These are phyloP conservation scores for Limonomyces culmigenus DNA, from an alignment of 1,284 basidiomycete species.

Conservation along the genomic window DNA sequence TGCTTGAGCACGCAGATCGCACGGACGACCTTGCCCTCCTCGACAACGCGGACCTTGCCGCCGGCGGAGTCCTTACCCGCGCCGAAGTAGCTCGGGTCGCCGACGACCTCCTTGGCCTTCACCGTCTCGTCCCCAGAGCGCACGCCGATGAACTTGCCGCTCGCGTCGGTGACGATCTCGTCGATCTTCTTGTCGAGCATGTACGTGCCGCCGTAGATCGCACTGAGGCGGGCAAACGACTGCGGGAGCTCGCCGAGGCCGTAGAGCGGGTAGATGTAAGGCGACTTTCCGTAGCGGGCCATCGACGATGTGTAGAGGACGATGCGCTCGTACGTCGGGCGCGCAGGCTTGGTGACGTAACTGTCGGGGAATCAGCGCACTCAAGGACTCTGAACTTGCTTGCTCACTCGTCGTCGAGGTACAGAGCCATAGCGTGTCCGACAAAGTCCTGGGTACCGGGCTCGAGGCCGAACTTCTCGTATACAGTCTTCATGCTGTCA, in stretches of 20 bases:
- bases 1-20: constrained; percentile 98
- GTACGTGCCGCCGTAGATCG: constrained; percentile 99
- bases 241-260: constrained; percentile 98
- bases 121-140: constrained; percentile 84
- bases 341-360: constrained; percentile 86
- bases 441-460: constrained; percentile 98
- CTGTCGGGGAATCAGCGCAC: constrained; percentile 33
- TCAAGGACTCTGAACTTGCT: constrained; percentile 3
- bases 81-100: constrained; percentile 95
- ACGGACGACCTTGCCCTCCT: constrained; percentile 89
- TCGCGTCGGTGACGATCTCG: constrained; percentile 72
- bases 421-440: constrained; percentile 98
- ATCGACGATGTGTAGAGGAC: constrained; percentile 96
- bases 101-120: constrained; percentile 95
- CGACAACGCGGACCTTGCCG: constrained; percentile 76
- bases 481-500: constrained; percentile 84
- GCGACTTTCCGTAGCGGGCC: constrained; percentile 98
- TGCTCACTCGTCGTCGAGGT: constrained; percentile 90
- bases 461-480: constrained; percentile 95
- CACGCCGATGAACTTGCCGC: constrained; percentile 90
- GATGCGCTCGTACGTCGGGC: constrained; percentile 87
- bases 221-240: constrained; percentile 93
- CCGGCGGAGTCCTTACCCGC: constrained; percentile 43
- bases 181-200: constrained; percentile 98
- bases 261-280: constrained; percentile 99